Percentiles rank a stretch among this genome's conserved stretches.
phyloP scores from a whole-genome alignment of 148 eudicot species.

The Cornus controversa region DNA sequence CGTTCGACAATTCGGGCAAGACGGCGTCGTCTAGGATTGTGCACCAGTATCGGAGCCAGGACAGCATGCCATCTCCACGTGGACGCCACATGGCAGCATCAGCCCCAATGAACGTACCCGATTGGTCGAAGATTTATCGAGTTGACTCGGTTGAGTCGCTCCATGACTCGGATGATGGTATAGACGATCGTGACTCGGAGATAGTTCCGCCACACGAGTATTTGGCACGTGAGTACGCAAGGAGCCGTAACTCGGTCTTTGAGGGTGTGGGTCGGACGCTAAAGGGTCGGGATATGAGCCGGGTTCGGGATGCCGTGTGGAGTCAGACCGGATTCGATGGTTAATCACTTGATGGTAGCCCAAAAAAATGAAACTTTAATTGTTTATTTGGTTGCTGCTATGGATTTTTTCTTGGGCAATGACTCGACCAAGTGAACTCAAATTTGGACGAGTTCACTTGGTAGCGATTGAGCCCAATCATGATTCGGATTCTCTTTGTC shows the following conservation, averaged over 20 bases:
- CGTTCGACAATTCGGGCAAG: constrained; percentile 49
- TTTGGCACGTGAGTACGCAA: constrained; percentile 44
- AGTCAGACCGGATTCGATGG: constrained; percentile 94
- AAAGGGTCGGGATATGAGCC: constrained; percentile 89
- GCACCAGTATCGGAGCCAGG: constrained; percentile 52
- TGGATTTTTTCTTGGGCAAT: constrained; percentile 24
- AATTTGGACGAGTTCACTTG: constrained; percentile 19
- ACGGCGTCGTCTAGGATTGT: constrained; percentile 62
- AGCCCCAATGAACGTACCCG: constrained; percentile 90
- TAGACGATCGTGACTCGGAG: constrained; percentile 44
- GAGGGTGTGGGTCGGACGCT: constrained; percentile 96
- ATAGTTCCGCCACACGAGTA: constrained; percentile 88
- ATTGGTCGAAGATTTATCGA: constrained; percentile 84
- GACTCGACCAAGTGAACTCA: constrained; percentile 28
- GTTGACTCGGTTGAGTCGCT: constrained; percentile 72
- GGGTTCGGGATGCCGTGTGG: constrained; percentile 92
- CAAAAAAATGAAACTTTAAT: background rate
- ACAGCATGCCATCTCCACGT: constrained; percentile 32
- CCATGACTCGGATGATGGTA: constrained; percentile 60
- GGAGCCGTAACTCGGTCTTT: constrained; percentile 64
- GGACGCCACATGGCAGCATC: constrained; percentile 70
- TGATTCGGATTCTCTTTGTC: background rate
- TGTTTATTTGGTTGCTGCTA: constrained; percentile 4
- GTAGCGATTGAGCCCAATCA: constrained; percentile 25
- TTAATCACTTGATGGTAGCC: constrained; percentile 23